Percentiles rank a stretch among this genome's conserved stretches.
phyloP scores from a whole-genome alignment of 2,329 filamentous ascomycete species.

The Xylaria digitata region DNA sequence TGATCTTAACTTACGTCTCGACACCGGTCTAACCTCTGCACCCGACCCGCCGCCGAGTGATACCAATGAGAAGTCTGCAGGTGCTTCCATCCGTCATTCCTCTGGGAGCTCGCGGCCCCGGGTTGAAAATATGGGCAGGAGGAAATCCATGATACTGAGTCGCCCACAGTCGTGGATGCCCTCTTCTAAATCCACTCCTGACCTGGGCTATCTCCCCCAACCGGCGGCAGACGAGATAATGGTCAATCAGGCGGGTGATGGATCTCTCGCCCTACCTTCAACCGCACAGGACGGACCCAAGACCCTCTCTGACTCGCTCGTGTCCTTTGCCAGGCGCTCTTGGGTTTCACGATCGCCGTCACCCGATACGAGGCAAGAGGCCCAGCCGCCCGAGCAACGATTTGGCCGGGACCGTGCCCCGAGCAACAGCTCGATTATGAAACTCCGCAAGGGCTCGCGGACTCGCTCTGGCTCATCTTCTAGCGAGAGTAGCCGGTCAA shows the following conservation, averaged over 20 bases:
- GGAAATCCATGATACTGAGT: constrained; percentile 60
- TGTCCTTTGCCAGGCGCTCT: constrained; percentile 62
- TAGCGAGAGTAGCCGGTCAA: constrained; percentile 48
- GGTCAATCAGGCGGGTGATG: constrained; percentile 27
- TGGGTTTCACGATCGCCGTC: constrained; percentile 66
- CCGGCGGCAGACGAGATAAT: constrained; percentile 40
- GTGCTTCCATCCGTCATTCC: constrained; percentile 39
- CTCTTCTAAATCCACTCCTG: constrained; percentile 56
- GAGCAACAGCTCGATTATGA: constrained; percentile 48
- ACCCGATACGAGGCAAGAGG: constrained; percentile 52
- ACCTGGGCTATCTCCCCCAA: constrained; percentile 50
- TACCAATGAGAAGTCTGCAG: constrained; percentile 47
- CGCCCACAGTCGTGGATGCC: constrained; percentile 66
- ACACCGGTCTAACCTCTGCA: constrained; percentile 58
- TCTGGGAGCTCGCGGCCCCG: constrained; percentile 45
- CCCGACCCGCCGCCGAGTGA: constrained; percentile 43
- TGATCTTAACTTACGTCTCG: constrained; percentile 56
- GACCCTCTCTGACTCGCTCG: constrained; percentile 60
- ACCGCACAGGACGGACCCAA: constrained; percentile 52
- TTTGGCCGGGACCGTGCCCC: constrained; percentile 44
- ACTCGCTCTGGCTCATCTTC: constrained; percentile 50
- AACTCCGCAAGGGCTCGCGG: constrained; percentile 48
- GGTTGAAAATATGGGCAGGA: constrained; percentile 52
- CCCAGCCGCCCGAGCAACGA: constrained; percentile 39
- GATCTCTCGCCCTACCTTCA: constrained; percentile 44